Evolutionary conservation across 495 filamentous ascomycete species (phyloP).

Genomic region (Lasiosphaeriaceae sp.): DNA sequence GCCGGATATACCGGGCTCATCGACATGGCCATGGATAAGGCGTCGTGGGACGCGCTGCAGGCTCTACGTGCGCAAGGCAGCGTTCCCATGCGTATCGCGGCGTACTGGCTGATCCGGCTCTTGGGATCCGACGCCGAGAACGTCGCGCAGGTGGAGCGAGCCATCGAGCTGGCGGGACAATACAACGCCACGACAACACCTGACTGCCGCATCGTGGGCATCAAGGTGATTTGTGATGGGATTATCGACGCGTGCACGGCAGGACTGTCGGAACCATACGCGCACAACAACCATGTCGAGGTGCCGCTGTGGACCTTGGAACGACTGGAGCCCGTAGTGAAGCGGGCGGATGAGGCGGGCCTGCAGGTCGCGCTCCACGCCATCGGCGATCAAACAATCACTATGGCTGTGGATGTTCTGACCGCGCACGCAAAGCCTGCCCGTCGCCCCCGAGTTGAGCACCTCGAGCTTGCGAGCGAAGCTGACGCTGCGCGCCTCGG

Average conservation of each 20-base stretch:
- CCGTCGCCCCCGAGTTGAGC: conserved; percentile 58
- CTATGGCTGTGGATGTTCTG: conserved; percentile 53
- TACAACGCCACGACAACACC: conserved; percentile 47
- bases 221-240: conserved; percentile 67
- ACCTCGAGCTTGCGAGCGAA: conserved; percentile 54
- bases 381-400: conserved; percentile 58
- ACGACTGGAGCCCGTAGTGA: conserved; percentile 51
- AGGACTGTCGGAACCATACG: conserved; percentile 57
- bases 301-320: conserved; percentile 55
- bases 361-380: conserved; percentile 64
- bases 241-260: conserved; percentile 67
- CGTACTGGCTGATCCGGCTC: conserved; percentile 59
- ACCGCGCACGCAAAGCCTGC: conserved; percentile 40
- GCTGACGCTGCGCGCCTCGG: conserved; percentile 52
- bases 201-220: conserved; percentile 57
- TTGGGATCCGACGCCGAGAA: conserved; percentile 37
- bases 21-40: conserved; percentile 70
- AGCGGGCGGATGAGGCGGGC: conserved; percentile 48
- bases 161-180: conserved; percentile 48
- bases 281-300: conserved; percentile 38
- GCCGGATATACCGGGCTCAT: conserved; percentile 60
- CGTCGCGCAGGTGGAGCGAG: conserved; percentile 53
- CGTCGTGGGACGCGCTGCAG: conserved; percentile 54
- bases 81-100: conserved; percentile 57
- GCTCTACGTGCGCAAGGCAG: conserved; percentile 35